Percentiles rank a stretch among this genome's conserved stretches.
These are phyloP conservation scores for Alternaria sp. DNA, from an alignment of 2,329 filamentous ascomycete genomes.

Conservation along the genomic window DNA sequence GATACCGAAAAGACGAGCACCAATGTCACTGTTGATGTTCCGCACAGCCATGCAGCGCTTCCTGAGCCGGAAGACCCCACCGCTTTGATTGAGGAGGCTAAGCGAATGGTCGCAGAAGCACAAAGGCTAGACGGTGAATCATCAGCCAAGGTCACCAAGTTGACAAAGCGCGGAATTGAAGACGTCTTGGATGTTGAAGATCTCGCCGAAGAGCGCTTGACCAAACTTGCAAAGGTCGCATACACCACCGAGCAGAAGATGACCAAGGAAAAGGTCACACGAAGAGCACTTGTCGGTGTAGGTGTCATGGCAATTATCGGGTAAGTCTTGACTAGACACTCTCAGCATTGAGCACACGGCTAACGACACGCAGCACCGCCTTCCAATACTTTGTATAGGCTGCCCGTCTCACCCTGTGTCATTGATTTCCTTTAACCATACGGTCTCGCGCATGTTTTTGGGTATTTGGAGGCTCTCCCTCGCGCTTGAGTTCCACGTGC, in stretches of 20 bases:
- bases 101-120: conserved; percentile 83
- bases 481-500: conserved; percentile 7
- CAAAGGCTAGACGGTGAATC: conserved; percentile 60
- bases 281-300: conserved; percentile 83
- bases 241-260: conserved; percentile 73
- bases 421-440: conserved; percentile 8
- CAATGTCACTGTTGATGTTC: conserved; percentile 78
- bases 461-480: conserved; percentile 11
- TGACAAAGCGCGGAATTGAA: conserved; percentile 55
- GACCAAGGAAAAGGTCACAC: conserved; percentile 85
- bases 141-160: conserved; percentile 26
- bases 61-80: conserved; percentile 79
- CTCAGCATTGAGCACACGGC: conserved; percentile 10
- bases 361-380: conserved; percentile 38
- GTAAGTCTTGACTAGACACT: conserved; percentile 66
- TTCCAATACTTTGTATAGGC: conserved; percentile 41
- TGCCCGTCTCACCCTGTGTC: not conserved
- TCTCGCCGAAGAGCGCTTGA: conserved; percentile 58
- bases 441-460: conserved; percentile 21
- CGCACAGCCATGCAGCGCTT: conserved; percentile 70
- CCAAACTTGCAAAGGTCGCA: conserved; percentile 74
- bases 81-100: conserved; percentile 85
- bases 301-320: conserved; percentile 87
- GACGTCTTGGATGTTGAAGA: conserved; percentile 68
- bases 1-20: conserved; percentile 75